Evolutionary conservation across 2,329 filamentous ascomycete species (phyloP).

Genomic region (Verticillium isaacii): DNA sequence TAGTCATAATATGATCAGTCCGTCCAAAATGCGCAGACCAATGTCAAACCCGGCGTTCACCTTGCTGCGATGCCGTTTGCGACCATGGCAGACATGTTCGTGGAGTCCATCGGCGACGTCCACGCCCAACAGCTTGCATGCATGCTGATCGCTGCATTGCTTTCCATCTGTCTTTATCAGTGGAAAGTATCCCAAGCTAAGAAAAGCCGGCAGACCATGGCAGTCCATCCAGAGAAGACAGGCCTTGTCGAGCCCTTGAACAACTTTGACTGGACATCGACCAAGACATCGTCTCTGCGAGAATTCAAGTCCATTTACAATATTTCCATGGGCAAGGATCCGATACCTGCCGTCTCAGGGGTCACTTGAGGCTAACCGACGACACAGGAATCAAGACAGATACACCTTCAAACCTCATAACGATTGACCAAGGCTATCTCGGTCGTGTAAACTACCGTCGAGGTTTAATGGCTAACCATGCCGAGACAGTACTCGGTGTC

Average conservation of each 20-base stretch:
- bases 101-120: background rate
- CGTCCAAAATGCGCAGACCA: background rate
- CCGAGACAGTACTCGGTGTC: conserved; percentile 35
- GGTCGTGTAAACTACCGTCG: conserved; percentile 35
- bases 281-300: conserved; percentile 32
- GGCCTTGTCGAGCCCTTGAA: conserved; percentile 18
- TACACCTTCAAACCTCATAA: conserved; percentile 44
- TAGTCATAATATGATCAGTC: background rate
- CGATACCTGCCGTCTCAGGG: background rate
- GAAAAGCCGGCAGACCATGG: background rate
- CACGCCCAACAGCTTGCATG: background rate
- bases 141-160: background rate
- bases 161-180: background rate
- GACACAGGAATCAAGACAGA: conserved; percentile 35
- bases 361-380: background rate
- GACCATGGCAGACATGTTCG: background rate
- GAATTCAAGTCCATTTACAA: conserved; percentile 49
- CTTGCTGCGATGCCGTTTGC: background rate
- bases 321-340: conserved; percentile 46
- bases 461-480: conserved; percentile 31
- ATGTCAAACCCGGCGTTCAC: background rate
- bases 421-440: conserved; percentile 46
- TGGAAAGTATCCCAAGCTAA: background rate
- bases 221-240: background rate
- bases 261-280: conserved; percentile 34